Conservation (phyloP, 768 basidiomycete genomes). For the Hypholoma sublateritium region DNA sequence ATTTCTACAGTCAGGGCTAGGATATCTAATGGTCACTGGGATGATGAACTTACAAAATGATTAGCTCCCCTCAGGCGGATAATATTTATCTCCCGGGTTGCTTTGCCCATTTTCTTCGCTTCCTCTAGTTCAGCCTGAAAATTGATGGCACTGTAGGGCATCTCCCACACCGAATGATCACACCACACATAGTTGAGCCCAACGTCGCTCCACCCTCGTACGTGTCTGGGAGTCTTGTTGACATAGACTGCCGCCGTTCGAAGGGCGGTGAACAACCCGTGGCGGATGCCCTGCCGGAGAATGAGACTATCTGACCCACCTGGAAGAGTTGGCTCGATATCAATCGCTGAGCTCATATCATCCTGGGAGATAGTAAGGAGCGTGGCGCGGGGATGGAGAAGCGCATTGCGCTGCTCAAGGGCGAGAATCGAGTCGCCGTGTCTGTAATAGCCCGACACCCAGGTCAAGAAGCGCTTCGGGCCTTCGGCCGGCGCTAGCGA, state of each 20-base stretch:
- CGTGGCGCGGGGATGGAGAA: neutral
- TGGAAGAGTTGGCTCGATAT: conserved; percentile 6
- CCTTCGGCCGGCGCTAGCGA: conserved; percentile 1
- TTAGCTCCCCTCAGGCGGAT: conserved; percentile 4
- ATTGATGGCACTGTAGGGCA: neutral
- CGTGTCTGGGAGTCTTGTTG: neutral
- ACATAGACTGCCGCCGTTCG: neutral
- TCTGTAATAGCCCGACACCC: conserved; percentile 7
- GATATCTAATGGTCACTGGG: neutral
- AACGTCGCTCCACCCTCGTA: neutral
- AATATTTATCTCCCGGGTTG: neutral
- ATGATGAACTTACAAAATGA: conserved; percentile 4
- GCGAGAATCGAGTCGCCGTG: neutral
- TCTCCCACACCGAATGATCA: conserved; percentile 4
- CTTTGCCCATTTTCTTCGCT: neutral
- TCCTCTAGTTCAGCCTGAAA: conserved; percentile 4
- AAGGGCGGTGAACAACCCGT: neutral
- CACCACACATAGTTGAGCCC: conserved; percentile 6
- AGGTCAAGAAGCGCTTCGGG: conserved; percentile 2
- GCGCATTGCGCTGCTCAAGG: conserved; percentile 4
- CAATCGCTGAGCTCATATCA: conserved; percentile 1
- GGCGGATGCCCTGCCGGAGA: neutral
- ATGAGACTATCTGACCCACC: conserved; percentile 4
- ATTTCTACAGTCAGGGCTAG: neutral
- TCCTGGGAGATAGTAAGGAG: conserved; percentile 3